Base-by-base conservation (phyloP, 306 rosid genomes). In the Citrullus mucosospermus region DNA sequence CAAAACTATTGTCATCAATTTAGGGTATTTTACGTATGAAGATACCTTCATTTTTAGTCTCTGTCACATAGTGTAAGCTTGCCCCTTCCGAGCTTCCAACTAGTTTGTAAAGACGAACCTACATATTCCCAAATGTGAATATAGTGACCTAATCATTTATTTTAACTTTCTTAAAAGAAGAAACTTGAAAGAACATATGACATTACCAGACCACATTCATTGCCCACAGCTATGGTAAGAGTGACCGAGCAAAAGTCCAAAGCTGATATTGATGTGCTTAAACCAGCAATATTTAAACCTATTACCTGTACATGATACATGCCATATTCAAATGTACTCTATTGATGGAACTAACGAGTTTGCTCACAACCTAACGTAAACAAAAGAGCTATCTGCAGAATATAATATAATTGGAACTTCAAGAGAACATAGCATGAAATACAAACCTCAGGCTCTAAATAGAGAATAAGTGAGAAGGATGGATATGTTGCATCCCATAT, bases 401-500 rank as follows among this genome's bases (percentile, higher is more conserved):
- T 39, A 78, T 54, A 50, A 38, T 39, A 78, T 54, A 66, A 66
- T 54, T 72, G 62, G 14, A 61, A 66, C 34, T 65, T 14, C 36
- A 79, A n/a, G 28, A 46, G 25, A 55, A 75, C 78, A 48, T 17
- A 55, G 65, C 48, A 73, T 6, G 57, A 79, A 71, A 78, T 17
- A 81, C 85, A 79, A 68, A 90, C 98, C 96, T 93, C 91, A 4
- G 88, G 74, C 78, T 85, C 89, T 78, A 93, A 81, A 80, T 53
- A 57, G 82, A 79, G 86, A 67, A 88, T 80, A 80, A 79, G 88
- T 62, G 90, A 83, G 50, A 88, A 77, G 79, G 86, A 78, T 70
- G 96, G 92, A 90, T 80, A 79, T 39, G 96, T 91, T 79, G 93
- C 96, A 87, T 93, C 96, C 97, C 96, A 93, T 81, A 91, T 70